Evolutionary conservation across 495 filamentous ascomycete genomes (phyloP).

Genomic region (Penicillium atrosanguineum): DNA sequence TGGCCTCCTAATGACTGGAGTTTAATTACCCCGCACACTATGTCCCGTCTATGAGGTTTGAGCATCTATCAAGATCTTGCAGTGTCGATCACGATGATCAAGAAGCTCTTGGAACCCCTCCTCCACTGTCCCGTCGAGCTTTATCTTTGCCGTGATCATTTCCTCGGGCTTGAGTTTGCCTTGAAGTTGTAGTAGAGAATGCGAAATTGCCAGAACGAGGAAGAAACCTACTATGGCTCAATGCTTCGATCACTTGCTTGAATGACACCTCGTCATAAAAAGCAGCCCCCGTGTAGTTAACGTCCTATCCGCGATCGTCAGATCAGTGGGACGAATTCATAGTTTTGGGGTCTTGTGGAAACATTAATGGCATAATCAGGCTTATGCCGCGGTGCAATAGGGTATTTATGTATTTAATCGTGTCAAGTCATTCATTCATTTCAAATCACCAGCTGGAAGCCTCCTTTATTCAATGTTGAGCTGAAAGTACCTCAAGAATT

Average conservation of each 20-base stretch:
- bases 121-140: constrained; percentile 53
- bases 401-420: too few relatives aligned
- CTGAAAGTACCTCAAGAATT: not conserved
- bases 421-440: not conserved
- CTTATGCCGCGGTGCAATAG: too few relatives aligned
- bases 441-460: not conserved
- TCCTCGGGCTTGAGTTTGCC: constrained; percentile 49
- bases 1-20: not conserved
- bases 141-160: constrained; percentile 59
- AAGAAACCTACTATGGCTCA: constrained; percentile 40
- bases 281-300: constrained; percentile 46
- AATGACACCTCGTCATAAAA: constrained; percentile 56
- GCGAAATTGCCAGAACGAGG: not conserved
- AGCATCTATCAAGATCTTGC: constrained; percentile 29
- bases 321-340: too few relatives aligned
- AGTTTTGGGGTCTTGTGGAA: too few relatives aligned
- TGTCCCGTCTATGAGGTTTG: constrained; percentile 1
- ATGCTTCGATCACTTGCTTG: constrained; percentile 51
- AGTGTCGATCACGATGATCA: constrained; percentile 54
- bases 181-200: not conserved
- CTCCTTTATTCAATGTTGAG: too few relatives aligned
- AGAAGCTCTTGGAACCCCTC: constrained; percentile 55
- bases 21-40: not conserved
- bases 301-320: too few relatives aligned
- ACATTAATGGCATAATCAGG: too few relatives aligned